Base-by-base conservation (phyloP, 1,284 basidiomycete species). In the Mrakiaceae sp. region DNA sequence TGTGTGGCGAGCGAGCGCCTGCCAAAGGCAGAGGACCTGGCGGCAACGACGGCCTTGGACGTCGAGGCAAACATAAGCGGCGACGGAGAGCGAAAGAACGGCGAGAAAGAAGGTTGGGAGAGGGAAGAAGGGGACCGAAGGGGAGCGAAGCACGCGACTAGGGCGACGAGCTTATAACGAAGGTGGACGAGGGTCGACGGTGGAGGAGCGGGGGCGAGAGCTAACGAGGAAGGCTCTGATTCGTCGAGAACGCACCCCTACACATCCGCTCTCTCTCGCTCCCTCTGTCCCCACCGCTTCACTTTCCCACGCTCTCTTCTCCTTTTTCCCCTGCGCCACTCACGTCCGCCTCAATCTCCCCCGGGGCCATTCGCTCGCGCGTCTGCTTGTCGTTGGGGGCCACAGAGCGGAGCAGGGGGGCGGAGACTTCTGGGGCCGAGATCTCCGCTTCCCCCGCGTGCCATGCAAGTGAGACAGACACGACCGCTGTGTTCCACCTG, bases 1-100 rank as follows among this genome's bases (percentile, higher is more conserved):
- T 48, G 53, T 6, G 57, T 58, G 11, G 62, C 62, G 40, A 63
- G 54, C 48, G 48, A 58, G 27, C 62, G 16, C 57, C 27, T 27
- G 27, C 27, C 27, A 27, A 27, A 27, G 27, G 27, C 2, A 1
- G 52, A 40, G 27, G 52, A 54, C 52, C 52, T 27, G 27, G 27
- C 27, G 27, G 27, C 27, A 27, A 27, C 27, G 27, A 27, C 27
- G 27, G 27, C 27, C 27, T 27, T 27, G 27, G 27, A 27, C 27
- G 27, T 27, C 27, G 27, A 27, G 27, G 27, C 27, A 27, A 27
- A 27, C 27, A 27, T 46, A 16, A 4, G 60, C 27, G 50, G 40
- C 50, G 60, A 44, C 40, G 27, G 58, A 43, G 46, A 60, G 14
- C 59, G 40, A 9, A 5, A 43, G 46, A 3, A 43, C n/a, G 14